A percentile compares a stretch with the other conserved stretches of the same genome.
Evolutionary conservation across 2,329 filamentous ascomycete genomes (phyloP).

Genomic region (Xylaria sp.): DNA sequence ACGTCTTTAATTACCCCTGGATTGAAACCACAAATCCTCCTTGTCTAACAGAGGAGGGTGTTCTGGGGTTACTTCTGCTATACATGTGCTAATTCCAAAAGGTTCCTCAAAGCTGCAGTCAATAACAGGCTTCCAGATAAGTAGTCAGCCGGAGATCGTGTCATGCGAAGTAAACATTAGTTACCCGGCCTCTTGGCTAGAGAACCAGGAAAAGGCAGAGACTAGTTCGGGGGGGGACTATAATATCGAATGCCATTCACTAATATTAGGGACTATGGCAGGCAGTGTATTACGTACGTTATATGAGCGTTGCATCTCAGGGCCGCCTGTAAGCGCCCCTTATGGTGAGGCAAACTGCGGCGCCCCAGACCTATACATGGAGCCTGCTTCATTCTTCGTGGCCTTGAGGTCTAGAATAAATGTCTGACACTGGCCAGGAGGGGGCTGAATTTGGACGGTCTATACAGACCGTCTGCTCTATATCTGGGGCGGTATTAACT

Average conservation of each 20-base stretch:
- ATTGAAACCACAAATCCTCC: background rate
- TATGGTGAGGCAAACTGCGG: background rate
- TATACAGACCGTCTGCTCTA: background rate
- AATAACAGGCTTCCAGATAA: background rate
- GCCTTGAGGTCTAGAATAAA: background rate
- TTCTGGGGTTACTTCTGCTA: background rate
- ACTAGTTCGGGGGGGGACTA: background rate
- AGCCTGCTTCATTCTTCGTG: background rate
- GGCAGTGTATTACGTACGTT: background rate
- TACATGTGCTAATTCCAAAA: background rate
- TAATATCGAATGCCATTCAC: background rate
- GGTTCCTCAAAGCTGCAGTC: background rate
- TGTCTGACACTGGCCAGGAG: background rate
- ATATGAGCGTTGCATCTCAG: background rate
- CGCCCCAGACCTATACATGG: background rate
- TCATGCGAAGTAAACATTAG: background rate
- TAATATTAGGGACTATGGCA: background rate
- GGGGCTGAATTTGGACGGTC: background rate
- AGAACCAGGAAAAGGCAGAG: background rate
- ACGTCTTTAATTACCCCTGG: background rate
- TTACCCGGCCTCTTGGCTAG: background rate
- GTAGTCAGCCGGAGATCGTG: background rate
- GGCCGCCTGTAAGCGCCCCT: background rate
- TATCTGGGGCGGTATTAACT: too few relatives aligned
- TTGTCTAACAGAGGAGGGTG: background rate